Evolutionary conservation across 1,139 yeast genomes (phyloP).

Genomic region (Geotrichum macrosporum): DNA sequence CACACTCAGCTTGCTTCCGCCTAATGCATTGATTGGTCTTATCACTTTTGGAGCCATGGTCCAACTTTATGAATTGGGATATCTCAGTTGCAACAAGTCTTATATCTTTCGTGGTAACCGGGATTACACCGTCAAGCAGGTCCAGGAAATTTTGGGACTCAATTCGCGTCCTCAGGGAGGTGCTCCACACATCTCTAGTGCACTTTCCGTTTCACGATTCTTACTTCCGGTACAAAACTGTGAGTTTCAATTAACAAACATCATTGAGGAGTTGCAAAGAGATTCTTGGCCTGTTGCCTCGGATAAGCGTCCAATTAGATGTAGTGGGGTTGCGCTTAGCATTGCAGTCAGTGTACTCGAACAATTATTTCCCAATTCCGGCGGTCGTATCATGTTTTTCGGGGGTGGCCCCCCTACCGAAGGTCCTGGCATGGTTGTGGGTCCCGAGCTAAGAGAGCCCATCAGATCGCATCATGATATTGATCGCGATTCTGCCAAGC

Average conservation of each 20-base stretch:
- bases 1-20: constrained; percentile 80
- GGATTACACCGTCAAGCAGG: constrained; percentile 73
- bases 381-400: constrained; percentile 85
- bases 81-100: constrained; percentile 69
- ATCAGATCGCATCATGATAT: constrained; percentile 96
- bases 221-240: constrained; percentile 81
- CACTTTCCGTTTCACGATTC: constrained; percentile 52
- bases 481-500: constrained; percentile 83
- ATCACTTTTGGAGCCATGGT: constrained; percentile 94
- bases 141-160: constrained; percentile 68
- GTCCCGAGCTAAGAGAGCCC: constrained; percentile 88
- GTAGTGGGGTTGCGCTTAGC: constrained; percentile 88
- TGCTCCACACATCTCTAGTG: too few species aligned
- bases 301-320: constrained; percentile 84
- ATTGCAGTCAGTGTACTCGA: constrained; percentile 81
- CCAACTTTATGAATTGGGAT: constrained; percentile 88
- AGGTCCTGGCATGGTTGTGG: constrained; percentile 92
- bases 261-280: constrained; percentile 70
- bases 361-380: constrained; percentile 80
- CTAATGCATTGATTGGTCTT: constrained; percentile 86
- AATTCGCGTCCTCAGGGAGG: constrained; percentile 38
- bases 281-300: constrained; percentile 93
- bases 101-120: constrained; percentile 91
- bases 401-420: constrained; percentile 96
- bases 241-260: constrained; percentile 78